Base-by-base conservation (phyloP, 495 filamentous ascomycete genomes). In the Penicillium dipodomyicola region DNA sequence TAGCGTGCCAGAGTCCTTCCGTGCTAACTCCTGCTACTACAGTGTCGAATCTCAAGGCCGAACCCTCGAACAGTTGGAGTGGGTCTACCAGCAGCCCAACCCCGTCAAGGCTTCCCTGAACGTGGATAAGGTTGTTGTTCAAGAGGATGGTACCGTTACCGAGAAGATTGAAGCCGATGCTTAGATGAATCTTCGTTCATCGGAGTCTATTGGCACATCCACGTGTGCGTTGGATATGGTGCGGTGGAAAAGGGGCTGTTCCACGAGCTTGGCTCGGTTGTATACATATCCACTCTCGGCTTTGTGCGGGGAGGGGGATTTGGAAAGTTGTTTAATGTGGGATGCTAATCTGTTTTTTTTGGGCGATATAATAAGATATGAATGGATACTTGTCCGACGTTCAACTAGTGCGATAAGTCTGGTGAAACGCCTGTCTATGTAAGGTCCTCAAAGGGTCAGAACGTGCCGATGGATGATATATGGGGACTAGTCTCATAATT, bases 21-120 rank as follows among this genome's bases (percentile, higher is more conserved):
- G 17, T 49, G 7, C 15, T 49, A 22, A 46, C 47, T 15, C 41
- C 33, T 65, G 4, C 42, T 62, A 23, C 19, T 19, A n/a, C 54
- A 55, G 67, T 72, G 83, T 87, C 12, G 87, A 91, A 68, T 87
- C 86, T 9, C 79, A 82, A 35, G 85, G 84, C 33, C 82, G 82
- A 55, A 87, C 87, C n/a, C 80, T 91, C 32, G 87, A 90, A 63
- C 84, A 90, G 70, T 71, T 91, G 23, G 80, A 81, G 57, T 82
- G 84, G 71, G 80, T 90, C 30, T 90, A 89, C 69, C 78, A 86
- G 56, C 80, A 82, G 43, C 68, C 64, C 12, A 80, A 84, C 57
- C 83, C 83, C 0, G 81, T 83, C 63, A 83, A 82, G 67, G 77
- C 74, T 46, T 86, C 83, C 32, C 66, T 79, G 58, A 75, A 74